A percentile compares a stretch with the other conserved stretches of the same genome.
phyloP scores from a whole-genome alignment of 805 yeast species.

The Yarrowia sp. region DNA sequence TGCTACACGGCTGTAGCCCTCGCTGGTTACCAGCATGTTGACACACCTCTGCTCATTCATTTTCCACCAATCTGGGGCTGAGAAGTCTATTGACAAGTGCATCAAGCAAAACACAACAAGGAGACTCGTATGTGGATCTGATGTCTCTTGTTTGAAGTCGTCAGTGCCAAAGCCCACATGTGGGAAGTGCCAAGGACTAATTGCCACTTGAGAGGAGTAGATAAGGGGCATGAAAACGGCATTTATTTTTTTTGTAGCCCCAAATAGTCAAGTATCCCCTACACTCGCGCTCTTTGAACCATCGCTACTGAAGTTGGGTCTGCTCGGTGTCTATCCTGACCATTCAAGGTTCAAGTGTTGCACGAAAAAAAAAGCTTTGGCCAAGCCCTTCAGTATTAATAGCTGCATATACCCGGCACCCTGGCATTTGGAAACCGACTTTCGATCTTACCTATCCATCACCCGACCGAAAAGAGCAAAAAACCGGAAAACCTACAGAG shows the following conservation, averaged over 20 bases:
- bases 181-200: not conserved
- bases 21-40: no score
- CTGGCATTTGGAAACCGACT: not conserved
- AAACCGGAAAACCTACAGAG: not conserved
- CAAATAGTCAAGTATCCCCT: no score
- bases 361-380: not conserved
- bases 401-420: slow-evolving; percentile 21
- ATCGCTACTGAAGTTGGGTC: no score
- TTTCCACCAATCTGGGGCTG: not conserved
- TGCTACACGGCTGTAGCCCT: no score
- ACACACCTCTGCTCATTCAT: no score
- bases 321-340: no score
- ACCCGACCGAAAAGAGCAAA: not conserved
- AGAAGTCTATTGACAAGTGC: not conserved
- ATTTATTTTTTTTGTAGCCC: not conserved
- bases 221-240: not conserved
- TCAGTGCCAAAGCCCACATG: not conserved
- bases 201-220: not conserved
- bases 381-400: slow-evolving; percentile 9
- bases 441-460: not conserved
- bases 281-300: no score
- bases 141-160: not conserved
- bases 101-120: not conserved
- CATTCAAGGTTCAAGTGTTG: not conserved
- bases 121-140: not conserved